These are phyloP conservation scores for Forsythia suspensa DNA, from an alignment of 257 asterid genomes.

Conservation along the genomic window DNA sequence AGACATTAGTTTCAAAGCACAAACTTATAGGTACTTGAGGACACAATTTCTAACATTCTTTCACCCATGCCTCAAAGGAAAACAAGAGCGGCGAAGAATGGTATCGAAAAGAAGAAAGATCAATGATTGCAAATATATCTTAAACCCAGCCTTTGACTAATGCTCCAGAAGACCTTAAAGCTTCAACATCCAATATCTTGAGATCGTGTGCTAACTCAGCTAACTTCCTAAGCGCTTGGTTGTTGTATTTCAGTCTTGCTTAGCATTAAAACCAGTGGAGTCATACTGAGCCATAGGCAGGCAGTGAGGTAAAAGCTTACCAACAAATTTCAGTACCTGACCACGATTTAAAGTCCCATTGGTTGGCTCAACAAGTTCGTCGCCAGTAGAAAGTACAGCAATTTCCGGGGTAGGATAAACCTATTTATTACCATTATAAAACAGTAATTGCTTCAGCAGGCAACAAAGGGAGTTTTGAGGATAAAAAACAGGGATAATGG, in stretches of 20 bases:
- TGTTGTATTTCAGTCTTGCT: not conserved
- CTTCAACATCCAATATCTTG: constrained; percentile 8
- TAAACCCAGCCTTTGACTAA: constrained; percentile 13
- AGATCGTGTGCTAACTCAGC: constrained; percentile 6
- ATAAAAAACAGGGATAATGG: constrained; percentile 29
- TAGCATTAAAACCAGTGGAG: not conserved
- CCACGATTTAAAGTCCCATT: constrained; percentile 62
- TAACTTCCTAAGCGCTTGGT: constrained; percentile 12
- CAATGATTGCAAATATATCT: not conserved
- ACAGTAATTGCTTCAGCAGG: constrained; percentile 16
- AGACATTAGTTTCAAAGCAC: constrained; percentile 14
- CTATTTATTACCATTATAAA: constrained; percentile 37
- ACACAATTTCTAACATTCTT: not conserved
- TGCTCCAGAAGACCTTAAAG: constrained; percentile 11
- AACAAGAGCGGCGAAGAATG: not conserved
- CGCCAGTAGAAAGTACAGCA: constrained; percentile 92
- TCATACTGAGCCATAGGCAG: not conserved
- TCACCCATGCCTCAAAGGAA: not conserved
- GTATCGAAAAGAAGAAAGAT: constrained; percentile 1
- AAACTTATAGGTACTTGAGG: not conserved
- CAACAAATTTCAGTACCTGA: constrained; percentile 55
- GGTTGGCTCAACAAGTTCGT: constrained; percentile 89
- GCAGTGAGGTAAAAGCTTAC: constrained; percentile 5
- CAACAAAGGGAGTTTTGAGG: constrained; percentile 10
- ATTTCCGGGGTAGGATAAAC: constrained; percentile 72